Evolutionary conservation across 441 rosid species (phyloP), one percentile per base, ranked within the genome.

Genomic region (Populus hybrid): DNA sequence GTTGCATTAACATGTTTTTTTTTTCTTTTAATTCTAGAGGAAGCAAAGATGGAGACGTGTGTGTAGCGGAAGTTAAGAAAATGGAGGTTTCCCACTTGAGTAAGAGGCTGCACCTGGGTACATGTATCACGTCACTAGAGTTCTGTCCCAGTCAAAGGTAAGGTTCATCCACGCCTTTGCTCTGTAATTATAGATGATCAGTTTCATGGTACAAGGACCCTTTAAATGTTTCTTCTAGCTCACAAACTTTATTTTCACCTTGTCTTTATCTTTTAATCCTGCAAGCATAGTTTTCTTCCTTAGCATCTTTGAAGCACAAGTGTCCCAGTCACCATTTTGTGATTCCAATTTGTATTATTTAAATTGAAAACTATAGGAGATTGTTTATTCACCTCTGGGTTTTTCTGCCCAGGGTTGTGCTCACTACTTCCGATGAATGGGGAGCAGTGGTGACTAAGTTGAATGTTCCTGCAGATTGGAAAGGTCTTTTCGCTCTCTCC

Each of bases 381-480:
- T 59, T 73, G 6, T 14, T 80, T 38, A 30, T 74, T 80, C 75
- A 69, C 28, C 8, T 61, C 75, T 64, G 28, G 72, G 46, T 11
- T 76, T 75, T 69, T 38, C 34, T 71, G 63, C 63, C 50, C 83
- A 93, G 99, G 93, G 93, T 94, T 80, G 87, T 94, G 72, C 90
- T 96, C 67, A 90, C 97, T 50, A 87, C 93, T 74, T 91, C 99
- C 0, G 81, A 73, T n/a, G 89, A 92, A 78, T 93, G 99, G 98
- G 99, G 98, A 28, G 92, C 92, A n/a, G 77, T 86, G 79, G 94
- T 93, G 77, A 94, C 97, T 8, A 93, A 89, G 87, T 85, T 94
- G 80, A 91, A 70, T 78, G 98, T 94, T 71, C 97, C 98, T 36
- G 94, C 94, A 65, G 99, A 96, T 83, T 96, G 97, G 99, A 94